These are phyloP conservation scores for Plantago elongata DNA, from an alignment of 257 asterid genomes.

Conservation along the genomic window DNA sequence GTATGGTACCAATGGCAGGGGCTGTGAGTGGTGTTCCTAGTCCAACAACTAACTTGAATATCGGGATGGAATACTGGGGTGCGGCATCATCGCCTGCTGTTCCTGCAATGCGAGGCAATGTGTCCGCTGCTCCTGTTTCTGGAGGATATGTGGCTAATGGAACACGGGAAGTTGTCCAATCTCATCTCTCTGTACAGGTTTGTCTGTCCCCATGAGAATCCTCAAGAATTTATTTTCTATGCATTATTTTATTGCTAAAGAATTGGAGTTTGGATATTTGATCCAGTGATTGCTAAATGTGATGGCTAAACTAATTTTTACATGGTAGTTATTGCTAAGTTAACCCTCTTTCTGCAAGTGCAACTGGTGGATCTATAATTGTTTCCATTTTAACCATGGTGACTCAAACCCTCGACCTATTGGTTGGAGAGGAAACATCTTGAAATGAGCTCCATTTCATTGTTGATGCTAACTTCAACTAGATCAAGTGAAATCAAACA, in stretches of 20 bases:
- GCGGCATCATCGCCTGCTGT: conserved; percentile 45
- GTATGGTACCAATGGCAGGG: conserved; percentile 39
- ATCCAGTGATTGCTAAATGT: neutral
- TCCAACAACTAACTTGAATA: conserved; percentile 66
- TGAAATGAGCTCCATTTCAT: no score
- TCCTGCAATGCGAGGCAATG: conserved; percentile 52
- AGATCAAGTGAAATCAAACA: no score
- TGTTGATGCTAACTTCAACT: no score
- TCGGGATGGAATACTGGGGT: conserved; percentile 81
- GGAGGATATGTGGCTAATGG: conserved; percentile 50
- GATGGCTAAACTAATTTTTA: neutral
- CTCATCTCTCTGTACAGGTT: conserved; percentile 68
- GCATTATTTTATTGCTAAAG: conserved; percentile 1
- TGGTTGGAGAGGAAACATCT: no score
- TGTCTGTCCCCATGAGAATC: neutral
- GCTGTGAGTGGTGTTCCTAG: conserved; percentile 47
- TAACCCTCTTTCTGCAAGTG: no score
- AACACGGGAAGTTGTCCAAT: conserved; percentile 52
- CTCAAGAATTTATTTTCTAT: neutral
- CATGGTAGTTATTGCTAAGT: no score
- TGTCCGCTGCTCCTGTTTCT: conserved; percentile 44
- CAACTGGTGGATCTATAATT: no score
- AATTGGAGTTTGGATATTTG: neutral
- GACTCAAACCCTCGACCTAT: no score
- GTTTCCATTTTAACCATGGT: no score